Conservation (phyloP, 768 basidiomycete species). For the Calocybe gangraenosa region DNA sequence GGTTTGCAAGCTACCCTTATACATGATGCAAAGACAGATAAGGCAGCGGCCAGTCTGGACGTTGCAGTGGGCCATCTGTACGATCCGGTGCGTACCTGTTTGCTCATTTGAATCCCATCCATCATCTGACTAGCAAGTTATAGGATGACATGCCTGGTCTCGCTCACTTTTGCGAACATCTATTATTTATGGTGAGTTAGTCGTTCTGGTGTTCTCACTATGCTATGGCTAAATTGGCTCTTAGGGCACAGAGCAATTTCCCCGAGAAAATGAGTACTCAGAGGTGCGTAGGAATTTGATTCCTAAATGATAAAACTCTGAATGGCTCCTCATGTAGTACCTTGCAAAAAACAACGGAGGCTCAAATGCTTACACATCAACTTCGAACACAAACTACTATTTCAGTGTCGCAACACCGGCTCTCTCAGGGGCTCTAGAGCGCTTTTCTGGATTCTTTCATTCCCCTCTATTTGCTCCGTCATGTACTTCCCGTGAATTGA, state of each 20-base stretch:
- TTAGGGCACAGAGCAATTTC: conserved; percentile 80
- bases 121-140: conserved; percentile 6
- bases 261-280: conserved; percentile 91
- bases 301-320: neutral
- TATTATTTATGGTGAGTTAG: conserved; percentile 86
- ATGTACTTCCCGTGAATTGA: conserved; percentile 85
- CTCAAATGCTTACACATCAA: conserved; percentile 92
- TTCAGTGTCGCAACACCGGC: conserved; percentile 67
- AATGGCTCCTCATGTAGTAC: conserved; percentile 39
- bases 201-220: neutral
- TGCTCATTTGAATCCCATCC: neutral
- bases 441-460: conserved; percentile 86
- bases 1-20: conserved; percentile 85
- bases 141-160: conserved; percentile 89
- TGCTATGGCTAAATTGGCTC: conserved; percentile 1
- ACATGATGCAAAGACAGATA: conserved; percentile 84
- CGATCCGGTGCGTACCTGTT: conserved; percentile 73
- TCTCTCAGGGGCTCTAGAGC: conserved; percentile 65
- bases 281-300: conserved; percentile 44
- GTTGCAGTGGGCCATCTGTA: conserved; percentile 91
- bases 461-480: conserved; percentile 86
- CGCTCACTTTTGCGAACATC: conserved; percentile 94
- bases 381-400: conserved; percentile 88
- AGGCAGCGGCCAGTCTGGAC: conserved; percentile 91
- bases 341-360: conserved; percentile 76